phyloP scores from a whole-genome alignment of 495 filamentous ascomycete genomes.

The Penicillium pulvis region DNA sequence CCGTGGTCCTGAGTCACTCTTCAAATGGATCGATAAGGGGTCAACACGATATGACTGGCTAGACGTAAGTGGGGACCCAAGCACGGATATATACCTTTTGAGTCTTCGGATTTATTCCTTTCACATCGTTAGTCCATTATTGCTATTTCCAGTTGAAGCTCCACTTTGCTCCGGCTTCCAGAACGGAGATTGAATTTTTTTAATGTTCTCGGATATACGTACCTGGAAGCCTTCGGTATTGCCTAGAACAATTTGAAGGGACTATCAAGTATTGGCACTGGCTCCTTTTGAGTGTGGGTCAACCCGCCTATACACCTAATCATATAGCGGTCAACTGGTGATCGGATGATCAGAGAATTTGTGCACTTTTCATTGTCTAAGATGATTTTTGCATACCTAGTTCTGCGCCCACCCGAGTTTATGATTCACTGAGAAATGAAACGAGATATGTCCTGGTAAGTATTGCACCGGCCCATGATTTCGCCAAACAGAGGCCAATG shows the following conservation, averaged over 20 bases:
- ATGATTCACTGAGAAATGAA: too few species aligned
- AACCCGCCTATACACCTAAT: too few species aligned
- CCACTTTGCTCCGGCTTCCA: background rate
- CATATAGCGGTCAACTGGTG: too few species aligned
- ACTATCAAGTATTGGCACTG: too few species aligned
- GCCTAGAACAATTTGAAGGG: too few species aligned
- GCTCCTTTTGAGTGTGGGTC: too few species aligned
- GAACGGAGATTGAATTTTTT: background rate
- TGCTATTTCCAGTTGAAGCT: background rate
- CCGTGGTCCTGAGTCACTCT: background rate
- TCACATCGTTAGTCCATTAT: background rate
- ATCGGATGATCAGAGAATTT: too few species aligned
- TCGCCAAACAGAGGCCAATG: background rate
- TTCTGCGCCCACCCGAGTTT: too few species aligned
- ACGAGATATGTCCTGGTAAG: too few species aligned
- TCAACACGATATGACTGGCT: background rate
- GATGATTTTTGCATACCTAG: too few species aligned
- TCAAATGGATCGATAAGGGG: background rate
- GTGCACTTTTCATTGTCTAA: too few species aligned
- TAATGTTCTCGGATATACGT: background rate
- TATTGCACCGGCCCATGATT: background rate
- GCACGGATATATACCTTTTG: background rate
- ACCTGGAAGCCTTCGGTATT: too few species aligned
- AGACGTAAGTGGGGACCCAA: background rate
- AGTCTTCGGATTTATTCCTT: background rate